Evolutionary conservation across 164 flowering plant genomes (phyloP).

Genomic region (Macadamia integrifolia): DNA sequence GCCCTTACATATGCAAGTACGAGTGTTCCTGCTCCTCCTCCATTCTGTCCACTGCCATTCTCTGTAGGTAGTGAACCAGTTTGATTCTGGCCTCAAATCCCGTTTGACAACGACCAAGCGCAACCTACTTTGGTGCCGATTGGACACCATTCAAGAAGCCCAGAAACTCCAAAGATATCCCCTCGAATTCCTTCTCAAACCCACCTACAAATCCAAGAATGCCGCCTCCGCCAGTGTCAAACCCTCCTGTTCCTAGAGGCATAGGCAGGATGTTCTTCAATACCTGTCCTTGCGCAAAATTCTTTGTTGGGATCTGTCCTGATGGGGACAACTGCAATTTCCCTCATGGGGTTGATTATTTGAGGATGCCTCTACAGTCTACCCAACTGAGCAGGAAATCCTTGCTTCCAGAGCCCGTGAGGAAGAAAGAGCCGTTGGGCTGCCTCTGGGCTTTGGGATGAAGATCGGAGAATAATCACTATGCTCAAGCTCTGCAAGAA

Average conservation of each 20-base stretch:
- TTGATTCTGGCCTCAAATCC: slow-evolving; percentile 21
- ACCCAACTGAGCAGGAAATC: slow-evolving; percentile 73
- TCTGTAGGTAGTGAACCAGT: slow-evolving; percentile 17
- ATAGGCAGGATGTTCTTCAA: slow-evolving; percentile 61
- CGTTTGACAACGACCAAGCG: no score
- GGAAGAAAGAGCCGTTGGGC: slow-evolving; percentile 28
- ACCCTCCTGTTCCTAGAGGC: slow-evolving; percentile 35
- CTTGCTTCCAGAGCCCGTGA: slow-evolving; percentile 38
- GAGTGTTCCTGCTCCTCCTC: slow-evolving; percentile 36
- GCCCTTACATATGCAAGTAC: slow-evolving; percentile 14
- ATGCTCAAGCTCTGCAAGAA: slow-evolving; percentile 74
- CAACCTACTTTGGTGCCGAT: no score
- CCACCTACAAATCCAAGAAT: slow-evolving; percentile 22
- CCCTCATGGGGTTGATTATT: no score
- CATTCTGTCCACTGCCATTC: slow-evolving; percentile 15
- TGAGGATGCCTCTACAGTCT: slow-evolving; percentile 51
- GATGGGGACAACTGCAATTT: slow-evolving; percentile 33
- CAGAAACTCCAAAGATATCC: no score
- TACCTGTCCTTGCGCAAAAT: slow-evolving; percentile 69
- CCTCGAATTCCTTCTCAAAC: slow-evolving; percentile 9
- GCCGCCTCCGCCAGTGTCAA: slow-evolving; percentile 13
- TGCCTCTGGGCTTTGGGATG: slow-evolving; percentile 40
- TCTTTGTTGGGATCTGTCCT: slow-evolving; percentile 48
- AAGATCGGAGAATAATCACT: slow-evolving; percentile 8
- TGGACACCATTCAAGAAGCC: no score